Evolutionary conservation across 78 protist genomes (phyloP).

Genomic region (Dictyostelium purpureum): DNA sequence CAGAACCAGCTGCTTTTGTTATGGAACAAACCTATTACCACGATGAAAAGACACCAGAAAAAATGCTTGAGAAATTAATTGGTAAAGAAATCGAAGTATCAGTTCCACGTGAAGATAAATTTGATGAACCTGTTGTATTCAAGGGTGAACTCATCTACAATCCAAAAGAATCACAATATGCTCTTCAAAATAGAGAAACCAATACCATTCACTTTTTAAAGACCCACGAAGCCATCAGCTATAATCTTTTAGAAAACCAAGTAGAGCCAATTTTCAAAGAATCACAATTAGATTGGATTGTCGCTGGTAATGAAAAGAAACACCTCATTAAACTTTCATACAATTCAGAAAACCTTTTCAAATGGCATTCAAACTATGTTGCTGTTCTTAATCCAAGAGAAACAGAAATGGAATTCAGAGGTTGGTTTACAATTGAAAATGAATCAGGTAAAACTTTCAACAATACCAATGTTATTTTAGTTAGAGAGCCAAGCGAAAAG

Average conservation of each 20-base stretch:
- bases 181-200: conserved; percentile 45
- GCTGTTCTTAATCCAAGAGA: conserved; percentile 52
- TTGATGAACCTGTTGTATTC: conserved; percentile 12
- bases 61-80: conserved; percentile 27
- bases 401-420: conserved; percentile 59
- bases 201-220: conserved; percentile 41
- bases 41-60: conserved; percentile 52
- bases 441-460: conserved; percentile 47
- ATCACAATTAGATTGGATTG: conserved; percentile 53
- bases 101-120: conserved; percentile 67
- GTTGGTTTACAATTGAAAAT: conserved; percentile 63
- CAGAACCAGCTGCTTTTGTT: conserved; percentile 50
- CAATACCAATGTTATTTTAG: not conserved
- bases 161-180: conserved; percentile 20
- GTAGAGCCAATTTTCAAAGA: conserved; percentile 15
- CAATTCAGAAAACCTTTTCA: conserved; percentile 39
- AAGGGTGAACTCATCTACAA: conserved; percentile 42
- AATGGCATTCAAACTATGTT: conserved; percentile 47
- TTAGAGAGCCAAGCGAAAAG: conserved; percentile 39
- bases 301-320: not conserved
- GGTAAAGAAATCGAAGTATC: conserved; percentile 40
- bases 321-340: conserved; percentile 35
- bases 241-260: not conserved
- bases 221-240: conserved; percentile 9
- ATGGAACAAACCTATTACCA: conserved; percentile 53